Conservation (phyloP, 2,329 filamentous ascomycete species). For the Anthostomella pinea region DNA sequence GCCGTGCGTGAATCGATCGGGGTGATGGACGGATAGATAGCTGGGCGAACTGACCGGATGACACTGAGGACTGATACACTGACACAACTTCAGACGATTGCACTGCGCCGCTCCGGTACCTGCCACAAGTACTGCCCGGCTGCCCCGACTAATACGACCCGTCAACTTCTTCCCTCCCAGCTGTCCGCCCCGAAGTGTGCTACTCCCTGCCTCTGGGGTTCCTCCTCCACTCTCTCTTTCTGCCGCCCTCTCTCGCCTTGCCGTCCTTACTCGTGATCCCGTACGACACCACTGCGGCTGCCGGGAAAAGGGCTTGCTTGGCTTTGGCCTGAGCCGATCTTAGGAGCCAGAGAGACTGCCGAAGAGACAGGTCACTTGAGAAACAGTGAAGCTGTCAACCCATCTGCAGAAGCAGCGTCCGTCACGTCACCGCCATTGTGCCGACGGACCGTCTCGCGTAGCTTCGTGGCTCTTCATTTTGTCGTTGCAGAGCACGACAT, state of each 20-base stretch:
- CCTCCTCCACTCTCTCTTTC: neutral
- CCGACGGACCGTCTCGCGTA: constrained; percentile 6
- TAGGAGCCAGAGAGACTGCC: constrained; percentile 15
- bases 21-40: neutral
- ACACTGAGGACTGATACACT: constrained; percentile 15
- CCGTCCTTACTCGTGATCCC: too few relatives aligned
- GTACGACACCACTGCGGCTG: constrained; percentile 4
- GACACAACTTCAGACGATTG: constrained; percentile 11
- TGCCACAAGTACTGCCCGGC: neutral
- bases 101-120: constrained; percentile 5
- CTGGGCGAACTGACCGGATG: constrained; percentile 13
- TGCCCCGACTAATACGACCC: constrained; percentile 2
- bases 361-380: constrained; percentile 15
- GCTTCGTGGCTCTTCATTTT: too few relatives aligned
- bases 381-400: constrained; percentile 8
- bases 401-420: constrained; percentile 1
- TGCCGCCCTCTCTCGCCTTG: constrained; percentile 3
- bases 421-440: constrained; percentile 9
- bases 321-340: constrained; percentile 5
- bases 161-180: constrained; percentile 2
- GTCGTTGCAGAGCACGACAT: too few relatives aligned
- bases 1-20: neutral
- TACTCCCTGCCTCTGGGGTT: neutral
- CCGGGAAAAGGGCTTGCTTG: constrained; percentile 6
- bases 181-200: neutral